Conservation (phyloP, 2,329 filamentous ascomycete species). For the Blastomyces parvus region DNA sequence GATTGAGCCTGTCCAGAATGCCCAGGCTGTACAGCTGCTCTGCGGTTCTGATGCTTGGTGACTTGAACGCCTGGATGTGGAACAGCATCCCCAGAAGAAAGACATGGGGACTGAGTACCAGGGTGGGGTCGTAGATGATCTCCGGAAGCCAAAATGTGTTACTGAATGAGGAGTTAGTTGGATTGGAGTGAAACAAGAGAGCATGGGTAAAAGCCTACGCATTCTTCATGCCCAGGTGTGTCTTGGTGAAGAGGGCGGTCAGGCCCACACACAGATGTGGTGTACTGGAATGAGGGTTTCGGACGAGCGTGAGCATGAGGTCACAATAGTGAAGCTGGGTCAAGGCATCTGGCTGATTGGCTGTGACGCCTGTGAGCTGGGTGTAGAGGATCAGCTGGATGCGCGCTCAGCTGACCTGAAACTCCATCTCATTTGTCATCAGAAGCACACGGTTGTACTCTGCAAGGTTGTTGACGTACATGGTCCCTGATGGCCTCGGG, state of each 20-base stretch:
- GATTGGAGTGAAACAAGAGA: not conserved
- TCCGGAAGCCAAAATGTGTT: slow-evolving; percentile 19
- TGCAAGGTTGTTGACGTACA: slow-evolving; percentile 16
- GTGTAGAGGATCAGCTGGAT: slow-evolving; percentile 18
- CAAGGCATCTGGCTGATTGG: slow-evolving; percentile 14
- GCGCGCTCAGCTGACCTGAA: slow-evolving; percentile 13
- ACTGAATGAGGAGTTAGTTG: slow-evolving; percentile 10
- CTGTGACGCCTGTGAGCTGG: slow-evolving; percentile 15
- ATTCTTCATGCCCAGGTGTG: slow-evolving; percentile 14
- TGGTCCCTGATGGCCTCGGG: slow-evolving; percentile 12
- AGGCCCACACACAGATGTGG: slow-evolving; percentile 10
- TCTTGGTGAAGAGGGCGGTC: slow-evolving; percentile 13
- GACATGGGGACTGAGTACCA: slow-evolving; percentile 17
- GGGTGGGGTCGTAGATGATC: slow-evolving; percentile 18
- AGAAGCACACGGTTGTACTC: slow-evolving; percentile 14
- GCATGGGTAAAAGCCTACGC: slow-evolving; percentile 6
- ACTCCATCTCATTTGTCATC: slow-evolving; percentile 15
- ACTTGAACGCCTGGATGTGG: slow-evolving; percentile 15
- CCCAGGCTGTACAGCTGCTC: slow-evolving; percentile 15
- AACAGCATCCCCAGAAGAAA: slow-evolving; percentile 16
- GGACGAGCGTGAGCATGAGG: slow-evolving; percentile 13
- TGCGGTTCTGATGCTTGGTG: slow-evolving; percentile 9
- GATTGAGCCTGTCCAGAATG: slow-evolving; percentile 12
- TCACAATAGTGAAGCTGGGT: slow-evolving; percentile 15
- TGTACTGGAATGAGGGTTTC: not conserved